A percentile compares a stretch with the other conserved stretches of the same genome.
These are phyloP conservation scores for Alternaria infectoria DNA, from an alignment of 2,329 filamentous ascomycete species.

Conservation along the genomic window DNA sequence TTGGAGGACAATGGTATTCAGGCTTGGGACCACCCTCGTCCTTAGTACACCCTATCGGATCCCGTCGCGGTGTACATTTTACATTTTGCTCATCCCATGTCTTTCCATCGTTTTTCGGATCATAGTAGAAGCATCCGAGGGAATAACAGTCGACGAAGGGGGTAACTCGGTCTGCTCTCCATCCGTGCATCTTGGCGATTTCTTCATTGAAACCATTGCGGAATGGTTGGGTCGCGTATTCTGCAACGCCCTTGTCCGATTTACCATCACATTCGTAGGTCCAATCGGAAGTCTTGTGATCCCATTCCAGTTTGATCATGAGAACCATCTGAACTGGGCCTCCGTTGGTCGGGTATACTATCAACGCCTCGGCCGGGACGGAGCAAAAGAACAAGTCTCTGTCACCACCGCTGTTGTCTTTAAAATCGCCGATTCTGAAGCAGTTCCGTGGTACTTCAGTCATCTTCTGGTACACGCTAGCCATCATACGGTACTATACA, in stretches of 20 bases:
- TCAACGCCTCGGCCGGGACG: neutral
- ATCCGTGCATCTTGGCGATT: neutral
- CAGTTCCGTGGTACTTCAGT: neutral
- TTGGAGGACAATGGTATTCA: neutral
- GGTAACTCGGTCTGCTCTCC: neutral
- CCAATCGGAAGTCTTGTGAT: neutral
- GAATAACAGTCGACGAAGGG: neutral
- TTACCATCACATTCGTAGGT: neutral
- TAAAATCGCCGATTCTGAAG: neutral
- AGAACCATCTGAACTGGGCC: slow-evolving; percentile 1
- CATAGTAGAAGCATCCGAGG: neutral
- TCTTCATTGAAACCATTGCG: neutral
- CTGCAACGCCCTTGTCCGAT: neutral
- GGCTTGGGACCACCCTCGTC: neutral
- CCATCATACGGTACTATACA: slow-evolving; percentile 2
- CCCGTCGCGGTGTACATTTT: neutral
- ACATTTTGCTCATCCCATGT: neutral
- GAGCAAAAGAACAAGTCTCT: neutral
- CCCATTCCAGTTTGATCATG: neutral
- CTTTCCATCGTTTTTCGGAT: neutral
- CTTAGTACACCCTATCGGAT: neutral
- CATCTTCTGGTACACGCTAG: slow-evolving; percentile 3
- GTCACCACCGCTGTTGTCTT: neutral
- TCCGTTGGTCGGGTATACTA: slow-evolving; percentile 2
- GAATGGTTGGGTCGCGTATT: neutral